Evolutionary conservation across 495 filamentous ascomycete genomes (phyloP).

Genomic region (Aspergillus taichungensis): DNA sequence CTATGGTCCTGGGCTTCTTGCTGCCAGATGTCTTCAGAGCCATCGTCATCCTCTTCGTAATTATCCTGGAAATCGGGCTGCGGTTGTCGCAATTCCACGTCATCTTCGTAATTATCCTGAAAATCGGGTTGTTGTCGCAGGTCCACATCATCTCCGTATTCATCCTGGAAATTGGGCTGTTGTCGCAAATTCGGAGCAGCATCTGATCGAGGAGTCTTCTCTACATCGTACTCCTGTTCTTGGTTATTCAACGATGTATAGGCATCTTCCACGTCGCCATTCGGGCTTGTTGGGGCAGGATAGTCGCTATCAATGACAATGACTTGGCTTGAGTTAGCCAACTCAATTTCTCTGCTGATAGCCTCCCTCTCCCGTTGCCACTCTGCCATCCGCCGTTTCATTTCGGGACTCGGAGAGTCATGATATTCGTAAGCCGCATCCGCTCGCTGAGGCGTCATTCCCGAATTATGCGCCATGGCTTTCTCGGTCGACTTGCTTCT

Average conservation of each 20-base stretch:
- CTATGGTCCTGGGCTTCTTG: constrained; percentile 33
- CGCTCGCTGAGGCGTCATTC: constrained; percentile 6
- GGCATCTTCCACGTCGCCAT: neutral
- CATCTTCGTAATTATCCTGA: neutral
- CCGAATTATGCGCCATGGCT: too few species aligned
- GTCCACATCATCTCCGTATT: neutral
- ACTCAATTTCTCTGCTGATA: constrained; percentile 41
- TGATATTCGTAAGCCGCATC: neutral
- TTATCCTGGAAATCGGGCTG: constrained; percentile 5
- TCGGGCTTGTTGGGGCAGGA: constrained; percentile 4
- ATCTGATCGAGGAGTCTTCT: neutral
- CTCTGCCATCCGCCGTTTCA: constrained; percentile 28
- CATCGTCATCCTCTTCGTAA: constrained; percentile 22
- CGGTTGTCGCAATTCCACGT: neutral
- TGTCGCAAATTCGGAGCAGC: too few species aligned
- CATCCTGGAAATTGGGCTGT: neutral
- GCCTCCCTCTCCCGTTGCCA: constrained; percentile 45
- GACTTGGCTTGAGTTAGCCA: constrained; percentile 38
- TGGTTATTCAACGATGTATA: constrained; percentile 6
- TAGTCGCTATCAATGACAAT: constrained; percentile 45
- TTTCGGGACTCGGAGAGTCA: constrained; percentile 9
- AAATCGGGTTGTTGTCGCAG: neutral
- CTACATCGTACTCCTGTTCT: constrained; percentile 6
- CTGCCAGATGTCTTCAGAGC: constrained; percentile 39
- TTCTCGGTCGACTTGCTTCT: neutral